Evolutionary conservation across 148 eudicot genomes (phyloP).

Genomic region (Diospyros lotus): DNA sequence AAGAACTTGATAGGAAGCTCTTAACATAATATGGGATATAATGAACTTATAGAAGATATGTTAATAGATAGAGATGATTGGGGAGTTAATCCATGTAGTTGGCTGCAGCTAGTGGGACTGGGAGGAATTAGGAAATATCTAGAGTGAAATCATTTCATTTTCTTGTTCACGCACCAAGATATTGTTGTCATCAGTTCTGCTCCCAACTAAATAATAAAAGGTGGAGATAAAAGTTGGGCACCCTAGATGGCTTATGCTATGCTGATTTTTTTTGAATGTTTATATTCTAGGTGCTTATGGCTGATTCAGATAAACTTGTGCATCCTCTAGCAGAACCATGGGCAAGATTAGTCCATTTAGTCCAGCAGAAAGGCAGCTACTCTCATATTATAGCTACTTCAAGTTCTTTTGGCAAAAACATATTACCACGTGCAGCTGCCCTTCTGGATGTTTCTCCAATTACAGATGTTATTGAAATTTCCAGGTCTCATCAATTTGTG

Average conservation of each 20-base stretch:
- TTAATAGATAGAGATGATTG: too few relatives aligned
- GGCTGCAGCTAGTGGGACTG: too few relatives aligned
- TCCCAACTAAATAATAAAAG: background rate
- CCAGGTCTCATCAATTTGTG: constrained; percentile 66
- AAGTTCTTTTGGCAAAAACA: constrained; percentile 88
- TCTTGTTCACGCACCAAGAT: background rate
- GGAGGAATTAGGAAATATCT: too few relatives aligned
- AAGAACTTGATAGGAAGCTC: too few relatives aligned
- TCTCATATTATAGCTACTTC: constrained; percentile 79
- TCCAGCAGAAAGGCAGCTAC: constrained; percentile 63
- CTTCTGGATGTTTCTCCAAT: constrained; percentile 91
- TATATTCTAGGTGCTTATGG: constrained; percentile 62
- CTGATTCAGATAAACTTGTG: constrained; percentile 76
- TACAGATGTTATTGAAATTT: constrained; percentile 66
- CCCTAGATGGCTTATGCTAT: background rate
- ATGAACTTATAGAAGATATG: too few relatives aligned
- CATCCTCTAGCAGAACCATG: constrained; percentile 91
- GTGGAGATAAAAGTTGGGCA: background rate
- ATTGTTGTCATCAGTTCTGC: background rate
- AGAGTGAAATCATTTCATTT: too few relatives aligned
- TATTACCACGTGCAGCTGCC: constrained; percentile 93
- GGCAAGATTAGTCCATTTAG: constrained; percentile 68
- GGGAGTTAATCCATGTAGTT: too few relatives aligned
- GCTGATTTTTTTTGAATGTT: constrained; percentile 10
- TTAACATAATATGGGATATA: too few relatives aligned